Percentiles rank a stretch among this genome's conserved stretches.
phyloP scores from a whole-genome alignment of 2,329 filamentous ascomycete species.

The Ophiosphaerella herpotricha region DNA sequence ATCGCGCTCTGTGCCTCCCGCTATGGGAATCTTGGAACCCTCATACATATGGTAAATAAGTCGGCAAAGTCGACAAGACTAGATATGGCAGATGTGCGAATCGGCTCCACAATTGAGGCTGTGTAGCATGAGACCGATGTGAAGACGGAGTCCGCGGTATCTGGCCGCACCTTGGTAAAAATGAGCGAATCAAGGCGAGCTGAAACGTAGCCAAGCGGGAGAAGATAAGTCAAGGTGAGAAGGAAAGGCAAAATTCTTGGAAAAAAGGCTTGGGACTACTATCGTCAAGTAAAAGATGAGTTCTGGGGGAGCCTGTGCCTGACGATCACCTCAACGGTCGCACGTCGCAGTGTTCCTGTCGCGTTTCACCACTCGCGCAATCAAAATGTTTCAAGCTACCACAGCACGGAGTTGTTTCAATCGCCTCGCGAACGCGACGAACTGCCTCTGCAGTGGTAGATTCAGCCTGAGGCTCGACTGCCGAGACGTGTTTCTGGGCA shows the following conservation, averaged over 20 bases:
- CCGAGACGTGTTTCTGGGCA: neutral
- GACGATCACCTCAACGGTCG: slow-evolving; percentile 6
- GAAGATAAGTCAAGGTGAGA: slow-evolving; percentile 1
- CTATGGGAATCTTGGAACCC: neutral
- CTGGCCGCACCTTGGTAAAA: slow-evolving; percentile 1
- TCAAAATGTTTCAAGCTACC: slow-evolving; percentile 1
- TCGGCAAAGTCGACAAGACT: neutral
- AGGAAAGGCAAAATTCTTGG: slow-evolving; percentile 13
- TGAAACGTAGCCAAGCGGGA: slow-evolving; percentile 16
- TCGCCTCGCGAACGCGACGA: neutral
- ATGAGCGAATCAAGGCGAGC: slow-evolving; percentile 9
- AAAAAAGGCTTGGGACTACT: slow-evolving; percentile 13
- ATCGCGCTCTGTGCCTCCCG: too few relatives aligned
- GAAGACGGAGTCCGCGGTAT: slow-evolving; percentile 9
- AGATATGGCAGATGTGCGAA: slow-evolving; percentile 1
- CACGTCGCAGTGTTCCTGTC: slow-evolving; percentile 7
- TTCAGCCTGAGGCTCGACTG: neutral
- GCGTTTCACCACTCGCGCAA: slow-evolving; percentile 2
- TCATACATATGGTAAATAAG: neutral
- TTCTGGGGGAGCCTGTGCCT: slow-evolving; percentile 7
- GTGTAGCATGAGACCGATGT: slow-evolving; percentile 20
- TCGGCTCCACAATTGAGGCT: slow-evolving; percentile 18
- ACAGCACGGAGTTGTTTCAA: slow-evolving; percentile 4
- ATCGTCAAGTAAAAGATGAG: slow-evolving; percentile 6
- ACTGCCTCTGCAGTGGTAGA: neutral